Base-by-base conservation (phyloP, 2,329 filamentous ascomycete species). In the Stemphylium vesicarium region DNA sequence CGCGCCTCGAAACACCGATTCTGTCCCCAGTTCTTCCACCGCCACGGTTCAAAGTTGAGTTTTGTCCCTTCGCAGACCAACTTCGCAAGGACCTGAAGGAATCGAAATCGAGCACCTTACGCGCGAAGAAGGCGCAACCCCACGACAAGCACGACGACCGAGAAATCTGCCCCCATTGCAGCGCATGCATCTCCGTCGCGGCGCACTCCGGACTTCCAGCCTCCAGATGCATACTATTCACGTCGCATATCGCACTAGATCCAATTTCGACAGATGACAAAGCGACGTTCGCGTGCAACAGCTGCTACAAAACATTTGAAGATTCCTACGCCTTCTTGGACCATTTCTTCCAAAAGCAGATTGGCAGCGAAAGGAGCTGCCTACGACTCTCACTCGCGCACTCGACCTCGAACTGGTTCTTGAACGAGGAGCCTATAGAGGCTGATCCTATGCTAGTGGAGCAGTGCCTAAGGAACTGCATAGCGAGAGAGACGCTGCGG, bases 281-380 rank as follows among this genome's bases (percentile, higher is more conserved):
- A 47, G 66, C 72, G 4, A 70, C 55, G 7, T 75, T 70, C 39
- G 71, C 72, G 0, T 75, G 72, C 50, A 68, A 63, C 12, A 68
- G 70, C 54, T 75, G 72, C 53, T 72, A 75, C 63, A 75, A 75
- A 47, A 66, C 59, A 1, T 73, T 74, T 15, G 60, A 68, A 20
- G 70, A 73, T 29, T 72, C 70, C 10, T 75, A 74, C 51, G 70
- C 66, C 13, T 75, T 73, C 53, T 62, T 75, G 2, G 72, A 75
- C 22, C 72, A 75, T 36, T 53, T 68, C 3, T 74, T 72, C 45
- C 72, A 74, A 51, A 72, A 69, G 47, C 66, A 73, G 33, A 69
- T 69, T 33, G 68, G 70, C 4, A 72, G 68, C 39, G 70, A 72
- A 8, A 45, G 62, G 8, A 73, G 69, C 41, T 75, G 72, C 45